Evolutionary conservation across 176 grass and related monocot species (phyloP).

Genomic region (Secale cereale): DNA sequence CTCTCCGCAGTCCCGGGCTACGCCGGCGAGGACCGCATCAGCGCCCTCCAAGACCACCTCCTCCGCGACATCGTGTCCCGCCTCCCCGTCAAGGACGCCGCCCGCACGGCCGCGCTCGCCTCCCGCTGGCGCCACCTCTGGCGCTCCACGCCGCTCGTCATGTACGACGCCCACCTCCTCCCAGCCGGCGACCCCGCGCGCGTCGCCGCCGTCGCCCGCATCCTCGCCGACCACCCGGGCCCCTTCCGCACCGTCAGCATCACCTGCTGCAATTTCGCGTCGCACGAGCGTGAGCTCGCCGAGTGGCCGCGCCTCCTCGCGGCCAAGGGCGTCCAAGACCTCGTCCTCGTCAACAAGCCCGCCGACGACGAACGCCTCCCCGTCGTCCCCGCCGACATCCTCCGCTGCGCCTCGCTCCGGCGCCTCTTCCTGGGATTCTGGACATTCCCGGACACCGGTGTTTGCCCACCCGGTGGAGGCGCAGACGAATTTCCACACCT

Average conservation of each 20-base stretch:
- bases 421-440: neutral
- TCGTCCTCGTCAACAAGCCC: neutral
- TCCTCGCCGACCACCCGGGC: slow-evolving; percentile 5
- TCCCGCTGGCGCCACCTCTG: neutral
- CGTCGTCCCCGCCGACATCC: neutral
- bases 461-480: neutral
- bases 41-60: neutral
- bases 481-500: neutral
- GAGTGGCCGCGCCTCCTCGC: slow-evolving; percentile 13
- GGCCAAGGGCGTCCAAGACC: neutral
- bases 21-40: neutral
- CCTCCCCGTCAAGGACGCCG: neutral
- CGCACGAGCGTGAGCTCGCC: neutral
- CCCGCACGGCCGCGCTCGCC: neutral
- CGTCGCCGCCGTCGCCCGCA: neutral
- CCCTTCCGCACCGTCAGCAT: neutral
- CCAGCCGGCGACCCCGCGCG: neutral
- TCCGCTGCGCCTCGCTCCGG: slow-evolving; percentile 5
- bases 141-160: neutral
- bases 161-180: neutral
- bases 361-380: neutral
- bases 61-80: neutral
- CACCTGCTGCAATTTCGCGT: neutral
- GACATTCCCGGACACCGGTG: neutral
- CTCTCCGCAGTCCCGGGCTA: neutral